Base-by-base conservation (phyloP, 2,329 filamentous ascomycete genomes). In the Ophiobolus disseminans region DNA sequence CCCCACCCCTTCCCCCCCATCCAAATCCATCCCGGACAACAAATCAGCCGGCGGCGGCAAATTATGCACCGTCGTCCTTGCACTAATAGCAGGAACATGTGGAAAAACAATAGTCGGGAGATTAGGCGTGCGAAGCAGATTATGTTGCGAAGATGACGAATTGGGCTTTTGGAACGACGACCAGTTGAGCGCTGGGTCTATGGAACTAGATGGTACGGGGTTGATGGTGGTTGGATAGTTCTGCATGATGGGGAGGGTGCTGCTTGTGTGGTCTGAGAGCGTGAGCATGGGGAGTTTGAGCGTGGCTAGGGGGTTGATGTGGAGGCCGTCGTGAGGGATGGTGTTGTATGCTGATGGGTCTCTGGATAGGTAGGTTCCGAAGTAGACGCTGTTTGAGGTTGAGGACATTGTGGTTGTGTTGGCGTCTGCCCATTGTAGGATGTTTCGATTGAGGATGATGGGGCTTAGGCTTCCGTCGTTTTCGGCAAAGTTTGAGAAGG, bases 391-490 rank as follows among this genome's bases (percentile, higher is more conserved):
- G 8, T 44, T 9, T 25, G 46, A 11, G 17, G 48, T 14, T 4
- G 39, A 13, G 7, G 39, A 25, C 42, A 37, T 31, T 2, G 34
- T 19, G 17, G 26, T n/a, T 3, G 23, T 37, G 16, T 73, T 68
- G 2, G 66, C 65, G 36, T 73, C 68, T 1, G 68, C 72, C 67
- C 72, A 75, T 28, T 72, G 63, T 2, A 75, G 63, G 28, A 75
- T 75, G 40, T 73, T 69, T 14, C 73, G 54, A 43, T 67, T 74
- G 4, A 75, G 57, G 0, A 66, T 66, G 26, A 73, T 60, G 3
- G 70, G 68, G 32, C 64, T 70, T 38, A 58, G 56, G 11, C 50
- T 11, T 48, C 21, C 13, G 10, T 42, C 32, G 34, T 25, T 35
- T 34, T 14, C 3, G n/a, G n/a, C n/a, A n/a, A n/a, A n/a, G n/a